Conservation (phyloP, 139 green algal species). For the Volvox africanus region DNA sequence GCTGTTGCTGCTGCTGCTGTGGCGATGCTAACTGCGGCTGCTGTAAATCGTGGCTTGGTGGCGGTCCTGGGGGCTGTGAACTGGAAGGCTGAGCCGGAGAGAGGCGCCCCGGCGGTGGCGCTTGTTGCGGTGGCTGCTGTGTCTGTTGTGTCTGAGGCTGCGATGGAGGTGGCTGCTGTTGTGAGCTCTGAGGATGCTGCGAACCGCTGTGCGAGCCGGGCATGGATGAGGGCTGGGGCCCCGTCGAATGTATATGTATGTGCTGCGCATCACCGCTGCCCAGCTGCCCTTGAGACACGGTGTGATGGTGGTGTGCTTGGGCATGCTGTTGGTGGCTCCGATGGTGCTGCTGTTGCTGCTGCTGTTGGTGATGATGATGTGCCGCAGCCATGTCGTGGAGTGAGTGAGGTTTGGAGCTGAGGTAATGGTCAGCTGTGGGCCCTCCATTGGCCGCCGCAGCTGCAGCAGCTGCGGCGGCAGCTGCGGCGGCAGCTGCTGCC, state of each 20-base stretch:
- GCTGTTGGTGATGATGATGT: neutral
- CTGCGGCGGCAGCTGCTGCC: neutral
- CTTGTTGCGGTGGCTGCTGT: neutral
- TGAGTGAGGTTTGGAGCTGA: neutral
- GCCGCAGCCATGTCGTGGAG: neutral
- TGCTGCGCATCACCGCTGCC: neutral
- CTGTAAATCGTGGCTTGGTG: neutral
- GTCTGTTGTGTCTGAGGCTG: neutral
- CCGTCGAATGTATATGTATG: neutral
- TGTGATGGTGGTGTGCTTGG: neutral
- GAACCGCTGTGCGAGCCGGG: neutral
- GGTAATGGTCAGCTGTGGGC: neutral
- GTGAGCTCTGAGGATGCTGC: slow-evolving; percentile 4
- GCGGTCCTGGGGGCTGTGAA: neutral
- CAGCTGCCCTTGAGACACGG: neutral
- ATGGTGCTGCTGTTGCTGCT: slow-evolving; percentile 8
- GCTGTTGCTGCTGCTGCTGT: neutral
- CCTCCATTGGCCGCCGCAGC: neutral
- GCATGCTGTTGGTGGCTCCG: slow-evolving; percentile 11
- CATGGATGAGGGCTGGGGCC: neutral
- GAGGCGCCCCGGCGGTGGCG: neutral
- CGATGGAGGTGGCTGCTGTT: neutral
- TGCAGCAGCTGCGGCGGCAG: neutral
- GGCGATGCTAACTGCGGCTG: neutral
- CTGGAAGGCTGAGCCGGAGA: neutral